These are phyloP conservation scores for Zoysia matrella DNA, from an alignment of 202 grass and related monocot genomes.

Conservation along the genomic window DNA sequence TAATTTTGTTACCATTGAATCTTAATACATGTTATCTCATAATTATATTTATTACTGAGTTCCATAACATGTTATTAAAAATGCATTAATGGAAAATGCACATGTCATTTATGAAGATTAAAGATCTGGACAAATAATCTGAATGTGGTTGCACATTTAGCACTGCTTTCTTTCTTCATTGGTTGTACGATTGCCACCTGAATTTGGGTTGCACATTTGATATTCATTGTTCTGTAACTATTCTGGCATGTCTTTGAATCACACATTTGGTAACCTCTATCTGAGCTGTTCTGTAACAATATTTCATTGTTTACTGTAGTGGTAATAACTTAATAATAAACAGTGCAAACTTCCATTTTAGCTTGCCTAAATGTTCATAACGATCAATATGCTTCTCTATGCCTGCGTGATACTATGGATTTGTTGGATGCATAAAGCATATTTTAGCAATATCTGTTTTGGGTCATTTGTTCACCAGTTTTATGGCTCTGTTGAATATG, in stretches of 20 bases:
- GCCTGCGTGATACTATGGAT: neutral
- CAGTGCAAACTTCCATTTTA: neutral
- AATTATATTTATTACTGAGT: neutral
- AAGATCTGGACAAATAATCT: neutral
- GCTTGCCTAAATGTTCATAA: too few relatives aligned
- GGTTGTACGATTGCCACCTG: neutral
- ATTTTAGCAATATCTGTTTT: neutral
- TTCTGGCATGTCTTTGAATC: neutral
- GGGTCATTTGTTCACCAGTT: neutral
- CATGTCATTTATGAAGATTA: neutral
- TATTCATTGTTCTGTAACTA: constrained; percentile 15
- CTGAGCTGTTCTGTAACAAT: too few relatives aligned
- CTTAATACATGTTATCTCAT: constrained; percentile 1
- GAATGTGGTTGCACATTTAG: neutral
- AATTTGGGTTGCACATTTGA: neutral
- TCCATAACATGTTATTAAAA: constrained; percentile 11
- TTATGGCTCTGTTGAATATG: constrained; percentile 10
- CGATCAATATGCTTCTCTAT: neutral
- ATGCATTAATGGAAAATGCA: neutral
- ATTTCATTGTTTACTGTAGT: neutral
- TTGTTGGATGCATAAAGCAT: neutral
- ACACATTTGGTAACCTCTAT: too few relatives aligned
- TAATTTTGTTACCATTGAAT: constrained; percentile 1
- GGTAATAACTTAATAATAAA: neutral
- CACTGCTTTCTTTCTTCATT: neutral